phyloP scores from a whole-genome alignment of 768 basidiomycete genomes.

The Paxillus rubicundulus region DNA sequence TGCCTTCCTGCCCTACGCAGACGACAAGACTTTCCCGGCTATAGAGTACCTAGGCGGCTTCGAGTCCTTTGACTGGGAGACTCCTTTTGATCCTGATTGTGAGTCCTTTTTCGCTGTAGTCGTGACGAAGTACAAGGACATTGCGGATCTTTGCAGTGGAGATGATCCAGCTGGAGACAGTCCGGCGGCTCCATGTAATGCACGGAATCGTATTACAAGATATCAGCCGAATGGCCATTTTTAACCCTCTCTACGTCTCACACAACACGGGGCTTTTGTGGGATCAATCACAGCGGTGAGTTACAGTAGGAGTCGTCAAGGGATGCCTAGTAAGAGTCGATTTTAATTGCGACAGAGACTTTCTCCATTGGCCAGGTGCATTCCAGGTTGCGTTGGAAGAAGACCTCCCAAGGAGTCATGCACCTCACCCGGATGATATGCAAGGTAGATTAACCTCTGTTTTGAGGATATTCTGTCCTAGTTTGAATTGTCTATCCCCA shows the following conservation, averaged over 20 bases:
- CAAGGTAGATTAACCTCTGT: slow-evolving; percentile 31
- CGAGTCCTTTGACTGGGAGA: slow-evolving; percentile 35
- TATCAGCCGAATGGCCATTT: slow-evolving; percentile 36
- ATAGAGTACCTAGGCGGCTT: slow-evolving; percentile 29
- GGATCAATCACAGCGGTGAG: slow-evolving; percentile 43
- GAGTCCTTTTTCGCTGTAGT: slow-evolving; percentile 17
- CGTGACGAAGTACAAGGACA: not conserved
- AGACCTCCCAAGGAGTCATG: not conserved
- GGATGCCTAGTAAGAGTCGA: no score
- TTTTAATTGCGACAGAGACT: slow-evolving; percentile 27
- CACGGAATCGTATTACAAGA: slow-evolving; percentile 32
- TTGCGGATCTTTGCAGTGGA: slow-evolving; percentile 35
- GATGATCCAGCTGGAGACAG: slow-evolving; percentile 46
- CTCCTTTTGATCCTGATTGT: slow-evolving; percentile 50
- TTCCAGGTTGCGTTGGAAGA: not conserved
- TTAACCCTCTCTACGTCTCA: slow-evolving; percentile 20
- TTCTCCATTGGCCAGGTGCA: slow-evolving; percentile 37
- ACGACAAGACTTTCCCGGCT: slow-evolving; percentile 40
- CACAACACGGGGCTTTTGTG: slow-evolving; percentile 40
- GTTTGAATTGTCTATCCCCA: slow-evolving; percentile 41
- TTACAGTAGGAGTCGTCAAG: not conserved
- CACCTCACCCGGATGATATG: slow-evolving; percentile 28
- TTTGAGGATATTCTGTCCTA: slow-evolving; percentile 43
- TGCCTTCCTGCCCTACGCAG: slow-evolving; percentile 46
- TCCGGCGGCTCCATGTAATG: slow-evolving; percentile 35